Conservation (phyloP, 2,329 filamentous ascomycete species). For the Arthrinium puccinioides region DNA sequence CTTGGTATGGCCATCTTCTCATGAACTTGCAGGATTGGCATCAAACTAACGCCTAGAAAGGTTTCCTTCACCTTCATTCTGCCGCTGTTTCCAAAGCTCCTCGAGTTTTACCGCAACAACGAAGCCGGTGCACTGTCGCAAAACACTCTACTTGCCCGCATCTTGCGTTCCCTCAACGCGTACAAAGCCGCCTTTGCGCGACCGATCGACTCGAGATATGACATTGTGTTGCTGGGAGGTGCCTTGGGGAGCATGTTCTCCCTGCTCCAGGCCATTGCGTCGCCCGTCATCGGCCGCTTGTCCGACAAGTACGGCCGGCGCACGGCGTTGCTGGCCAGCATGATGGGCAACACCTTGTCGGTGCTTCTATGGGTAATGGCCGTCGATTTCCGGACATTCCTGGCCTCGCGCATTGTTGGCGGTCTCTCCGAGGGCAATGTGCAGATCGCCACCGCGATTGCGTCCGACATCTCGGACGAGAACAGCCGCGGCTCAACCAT, state of each 20-base stretch:
- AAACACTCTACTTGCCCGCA: constrained; percentile 60
- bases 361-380: constrained; percentile 92
- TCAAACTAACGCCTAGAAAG: constrained; percentile 34
- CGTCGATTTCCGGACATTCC: constrained; percentile 89
- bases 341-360: constrained; percentile 87
- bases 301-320: constrained; percentile 86
- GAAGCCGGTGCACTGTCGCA: constrained; percentile 49
- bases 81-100: constrained; percentile 87
- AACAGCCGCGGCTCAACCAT: constrained; percentile 81
- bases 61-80: constrained; percentile 98
- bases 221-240: constrained; percentile 91
- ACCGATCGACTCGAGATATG: constrained; percentile 92
- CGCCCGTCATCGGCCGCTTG: constrained; percentile 80
- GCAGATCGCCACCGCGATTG: constrained; percentile 91
- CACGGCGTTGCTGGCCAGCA: constrained; percentile 80
- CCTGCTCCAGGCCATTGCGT: constrained; percentile 84
- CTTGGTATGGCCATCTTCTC: constrained; percentile 51
- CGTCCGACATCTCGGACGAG: constrained; percentile 89
- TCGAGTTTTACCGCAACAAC: constrained; percentile 90
- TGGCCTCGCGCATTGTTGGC: constrained; percentile 87
- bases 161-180: constrained; percentile 77
- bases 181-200: constrained; percentile 92
- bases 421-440: constrained; percentile 95
- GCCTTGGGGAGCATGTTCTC: constrained; percentile 89
- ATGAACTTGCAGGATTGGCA: background rate